Conservation (phyloP, 1,139 yeast species). For the Zygosaccharomyces sapae region DNA sequence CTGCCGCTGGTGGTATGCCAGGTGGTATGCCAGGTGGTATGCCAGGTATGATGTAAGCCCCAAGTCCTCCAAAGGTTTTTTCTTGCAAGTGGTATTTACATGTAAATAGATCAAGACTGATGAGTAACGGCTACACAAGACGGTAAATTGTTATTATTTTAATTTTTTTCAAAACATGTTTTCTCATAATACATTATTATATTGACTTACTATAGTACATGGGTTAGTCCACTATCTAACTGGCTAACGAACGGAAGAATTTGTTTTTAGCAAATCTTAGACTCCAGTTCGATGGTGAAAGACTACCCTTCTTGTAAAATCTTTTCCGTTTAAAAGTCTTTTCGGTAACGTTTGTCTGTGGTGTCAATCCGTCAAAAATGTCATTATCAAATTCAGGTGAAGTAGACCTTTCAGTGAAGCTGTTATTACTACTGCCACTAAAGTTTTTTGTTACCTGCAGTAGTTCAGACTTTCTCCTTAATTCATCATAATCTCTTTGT, state of each 20-base stretch:
- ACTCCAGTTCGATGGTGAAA: constrained; percentile 3
- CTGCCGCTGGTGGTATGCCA: constrained; percentile 63
- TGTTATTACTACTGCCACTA: neutral
- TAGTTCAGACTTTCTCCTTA: neutral
- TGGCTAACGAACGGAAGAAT: neutral
- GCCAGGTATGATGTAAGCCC: constrained; percentile 37
- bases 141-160: constrained; percentile 1
- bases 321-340: neutral
- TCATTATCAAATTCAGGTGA: neutral
- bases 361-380: neutral
- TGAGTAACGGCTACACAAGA: constrained; percentile 2
- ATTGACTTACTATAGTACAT: neutral
- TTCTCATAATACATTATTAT: neutral
- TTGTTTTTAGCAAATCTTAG: neutral
- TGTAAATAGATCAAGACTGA: constrained; percentile 6
- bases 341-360: neutral
- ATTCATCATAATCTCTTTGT: neutral
- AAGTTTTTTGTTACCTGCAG: neutral
- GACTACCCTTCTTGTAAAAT: neutral
- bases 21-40: constrained; percentile 61
- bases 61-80: neutral
- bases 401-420: neutral
- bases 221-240: neutral
- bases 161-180: neutral
- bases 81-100: constrained; percentile 1